Percentiles rank a stretch among this genome's conserved stretches.
phyloP scores from a whole-genome alignment of 2,329 filamentous ascomycete genomes.

The Fusarium solani-melongenae region DNA sequence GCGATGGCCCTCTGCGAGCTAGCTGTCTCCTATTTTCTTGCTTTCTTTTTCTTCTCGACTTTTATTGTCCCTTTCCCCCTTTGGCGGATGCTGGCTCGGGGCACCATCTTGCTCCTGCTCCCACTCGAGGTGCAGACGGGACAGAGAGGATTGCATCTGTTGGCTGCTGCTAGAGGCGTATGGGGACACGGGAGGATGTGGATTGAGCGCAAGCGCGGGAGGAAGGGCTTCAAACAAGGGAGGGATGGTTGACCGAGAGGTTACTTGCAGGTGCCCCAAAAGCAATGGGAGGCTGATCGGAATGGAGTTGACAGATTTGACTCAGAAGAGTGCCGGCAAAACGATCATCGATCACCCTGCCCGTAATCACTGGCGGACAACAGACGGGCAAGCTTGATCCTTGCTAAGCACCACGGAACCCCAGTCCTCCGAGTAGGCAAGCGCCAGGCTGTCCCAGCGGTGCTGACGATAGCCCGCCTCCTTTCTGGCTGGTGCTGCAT shows the following conservation, averaged over 20 bases:
- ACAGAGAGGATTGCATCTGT: conserved; percentile 8
- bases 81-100: background rate
- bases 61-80: conserved; percentile 3
- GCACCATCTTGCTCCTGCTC: background rate
- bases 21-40: conserved; percentile 8
- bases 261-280: conserved; percentile 34
- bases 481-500: conserved; percentile 13
- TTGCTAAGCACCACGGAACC: conserved; percentile 34
- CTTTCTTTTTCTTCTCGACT: conserved; percentile 6
- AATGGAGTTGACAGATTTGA: conserved; percentile 45
- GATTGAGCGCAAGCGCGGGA: conserved; percentile 14
- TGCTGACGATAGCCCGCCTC: conserved; percentile 32
- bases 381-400: conserved; percentile 33
- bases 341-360: conserved; percentile 39
- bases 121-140: conserved; percentile 4
- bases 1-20: conserved; percentile 1
- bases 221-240: conserved; percentile 13
- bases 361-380: conserved; percentile 15
- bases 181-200: conserved; percentile 7
- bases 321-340: conserved; percentile 39
- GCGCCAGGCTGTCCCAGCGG: conserved; percentile 25
- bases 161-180: background rate
- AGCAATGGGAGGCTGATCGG: conserved; percentile 40
- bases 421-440: conserved; percentile 26
- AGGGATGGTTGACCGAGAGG: conserved; percentile 28